Evolutionary conservation across 2,329 filamentous ascomycete species (phyloP), one percentile per base, ranked within the genome.

Genomic region (Geoglossum cookeanum): DNA sequence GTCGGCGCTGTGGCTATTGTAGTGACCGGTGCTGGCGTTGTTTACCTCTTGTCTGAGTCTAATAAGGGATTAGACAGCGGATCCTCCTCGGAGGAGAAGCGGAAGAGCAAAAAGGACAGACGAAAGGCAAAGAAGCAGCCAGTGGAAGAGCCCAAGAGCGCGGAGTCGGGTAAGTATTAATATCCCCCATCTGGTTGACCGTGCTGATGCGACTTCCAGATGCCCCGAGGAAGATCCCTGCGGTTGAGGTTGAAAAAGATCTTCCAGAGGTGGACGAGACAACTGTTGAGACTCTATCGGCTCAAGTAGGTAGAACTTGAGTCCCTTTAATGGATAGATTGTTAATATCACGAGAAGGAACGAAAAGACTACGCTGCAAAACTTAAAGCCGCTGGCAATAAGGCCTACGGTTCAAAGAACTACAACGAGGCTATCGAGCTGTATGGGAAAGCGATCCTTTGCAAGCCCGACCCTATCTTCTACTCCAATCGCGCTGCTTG

Each of bases 401-500:
- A 92, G 73, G 88, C 92, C 6, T 98, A 96, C 67, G 89, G 88
- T 60, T 82, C 83, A 63, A 97, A 96, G 74, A 86, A 94, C 66
- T 96, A 96, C 73, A 84, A 88, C 72, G 83, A 81, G 65, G 92
- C 92, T 63, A 98, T 98, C 68, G 85, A 90, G 3, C 81, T 98
- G 39, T 98, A 98, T 73, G 87, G 87, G 63, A 87, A 94, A 74
- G 92, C 92, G 55, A 94, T 98, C 65, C 75, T 97, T 55, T 97
- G 92, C 84, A 94, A 92, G 74, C 85, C 90, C 58, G 92, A 98
- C 67, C 89, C 92, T 35, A 90, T 98, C 69, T 98, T 92, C 78
- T 98, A 94, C 78, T 97, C 92, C 62, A 98, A 98, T 78, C 85
- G 92, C 65, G 92, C 92, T 58, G 92, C 92, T 57, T 98, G 92